Percentiles rank a stretch among this genome's conserved stretches.
These are phyloP conservation scores for Penicillium rolfsii DNA, from an alignment of 2,329 filamentous ascomycete genomes.

Conservation along the genomic window DNA sequence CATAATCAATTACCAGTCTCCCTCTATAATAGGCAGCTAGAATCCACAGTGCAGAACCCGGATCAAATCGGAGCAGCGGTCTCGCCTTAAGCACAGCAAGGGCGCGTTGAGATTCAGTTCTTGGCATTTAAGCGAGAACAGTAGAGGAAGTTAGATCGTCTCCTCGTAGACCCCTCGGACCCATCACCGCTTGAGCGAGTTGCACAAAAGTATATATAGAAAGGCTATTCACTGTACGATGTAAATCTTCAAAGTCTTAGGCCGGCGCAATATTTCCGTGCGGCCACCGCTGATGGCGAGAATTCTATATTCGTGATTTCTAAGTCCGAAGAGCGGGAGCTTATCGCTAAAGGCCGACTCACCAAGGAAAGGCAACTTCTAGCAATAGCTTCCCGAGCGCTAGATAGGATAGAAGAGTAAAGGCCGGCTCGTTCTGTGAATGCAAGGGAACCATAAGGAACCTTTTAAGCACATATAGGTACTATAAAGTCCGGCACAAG, in stretches of 20 bases:
- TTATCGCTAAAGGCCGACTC: slow-evolving; percentile 2
- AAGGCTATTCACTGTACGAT: slow-evolving; percentile 3
- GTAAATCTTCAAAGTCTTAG: slow-evolving; percentile 2
- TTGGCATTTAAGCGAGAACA: neutral
- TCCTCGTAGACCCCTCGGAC: neutral
- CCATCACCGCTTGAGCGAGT: neutral
- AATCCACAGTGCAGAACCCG: neutral
- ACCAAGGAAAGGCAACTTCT: slow-evolving; percentile 7
- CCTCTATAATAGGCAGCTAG: neutral
- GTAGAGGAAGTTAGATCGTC: slow-evolving; percentile 2
- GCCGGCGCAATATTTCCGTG: slow-evolving; percentile 3
- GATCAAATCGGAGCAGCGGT: neutral
- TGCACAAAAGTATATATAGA: neutral
- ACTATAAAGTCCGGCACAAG: neutral
- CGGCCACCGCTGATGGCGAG: slow-evolving; percentile 1
- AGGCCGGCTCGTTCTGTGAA: neutral
- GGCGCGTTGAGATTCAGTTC: neutral
- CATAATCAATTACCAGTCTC: neutral
- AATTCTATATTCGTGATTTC: slow-evolving; percentile 11
- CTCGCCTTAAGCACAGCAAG: neutral
- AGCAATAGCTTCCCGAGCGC: slow-evolving; percentile 5
- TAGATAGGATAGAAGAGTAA: slow-evolving; percentile 2
- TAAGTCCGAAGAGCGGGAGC: slow-evolving; percentile 1
- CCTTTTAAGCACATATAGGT: neutral
- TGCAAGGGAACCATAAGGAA: neutral